These are phyloP conservation scores for Penicillium digitatum DNA, from an alignment of 2,329 filamentous ascomycete species.

Conservation along the genomic window DNA sequence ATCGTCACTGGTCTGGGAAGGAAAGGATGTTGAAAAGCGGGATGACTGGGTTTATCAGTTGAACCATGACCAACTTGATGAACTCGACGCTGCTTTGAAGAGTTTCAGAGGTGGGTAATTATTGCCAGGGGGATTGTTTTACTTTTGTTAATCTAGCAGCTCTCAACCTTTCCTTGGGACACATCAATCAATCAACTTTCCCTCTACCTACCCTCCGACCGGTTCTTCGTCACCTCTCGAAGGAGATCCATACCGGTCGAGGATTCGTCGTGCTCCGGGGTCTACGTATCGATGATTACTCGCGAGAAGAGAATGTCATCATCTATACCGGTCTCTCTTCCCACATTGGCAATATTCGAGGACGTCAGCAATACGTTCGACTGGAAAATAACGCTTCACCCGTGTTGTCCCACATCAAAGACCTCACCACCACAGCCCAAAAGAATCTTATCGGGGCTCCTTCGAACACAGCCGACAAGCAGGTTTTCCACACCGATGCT, in stretches of 20 bases:
- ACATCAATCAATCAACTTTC: slow-evolving; percentile 47
- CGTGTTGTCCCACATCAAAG: slow-evolving; percentile 60
- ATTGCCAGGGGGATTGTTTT: neutral
- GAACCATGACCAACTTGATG: slow-evolving; percentile 36
- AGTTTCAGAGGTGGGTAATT: slow-evolving; percentile 40
- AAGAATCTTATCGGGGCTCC: slow-evolving; percentile 16
- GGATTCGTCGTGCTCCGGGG: slow-evolving; percentile 48
- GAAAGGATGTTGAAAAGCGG: slow-evolving; percentile 32
- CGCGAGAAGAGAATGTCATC: slow-evolving; percentile 33
- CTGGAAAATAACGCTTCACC: slow-evolving; percentile 33
- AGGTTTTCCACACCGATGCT: slow-evolving; percentile 55
- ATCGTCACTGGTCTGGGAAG: slow-evolving; percentile 49
- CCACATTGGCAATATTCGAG: slow-evolving; percentile 40
- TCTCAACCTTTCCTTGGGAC: slow-evolving; percentile 20
- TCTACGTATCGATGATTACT: slow-evolving; percentile 36
- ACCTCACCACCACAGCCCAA: slow-evolving; percentile 42
- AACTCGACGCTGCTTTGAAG: slow-evolving; percentile 42
- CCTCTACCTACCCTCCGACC: slow-evolving; percentile 37
- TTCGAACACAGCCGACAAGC: slow-evolving; percentile 28
- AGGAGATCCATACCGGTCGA: slow-evolving; percentile 38
- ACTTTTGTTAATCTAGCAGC: slow-evolving; percentile 25
- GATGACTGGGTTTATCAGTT: slow-evolving; percentile 37
- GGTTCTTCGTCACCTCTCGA: slow-evolving; percentile 32
- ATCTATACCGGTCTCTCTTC: slow-evolving; percentile 45
- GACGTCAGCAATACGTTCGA: slow-evolving; percentile 39